Evolutionary conservation across 2,329 filamentous ascomycete species (phyloP).

Genomic region (Niveomyces coronatus): DNA sequence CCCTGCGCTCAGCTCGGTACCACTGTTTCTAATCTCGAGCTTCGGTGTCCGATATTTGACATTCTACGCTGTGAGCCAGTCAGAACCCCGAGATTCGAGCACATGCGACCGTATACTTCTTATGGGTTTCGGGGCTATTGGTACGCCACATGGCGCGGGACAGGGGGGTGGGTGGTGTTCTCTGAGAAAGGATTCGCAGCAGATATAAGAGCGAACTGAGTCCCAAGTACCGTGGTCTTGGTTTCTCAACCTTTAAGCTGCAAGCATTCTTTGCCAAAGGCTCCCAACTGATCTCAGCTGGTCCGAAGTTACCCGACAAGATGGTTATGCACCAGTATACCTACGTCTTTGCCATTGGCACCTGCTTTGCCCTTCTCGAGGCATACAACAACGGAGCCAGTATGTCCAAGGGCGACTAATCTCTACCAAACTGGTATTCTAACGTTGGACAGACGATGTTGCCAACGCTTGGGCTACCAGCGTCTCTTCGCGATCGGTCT

Average conservation of each 20-base stretch:
- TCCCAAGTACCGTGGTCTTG: neutral
- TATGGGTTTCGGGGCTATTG: conserved; percentile 7
- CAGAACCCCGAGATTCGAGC: conserved; percentile 3
- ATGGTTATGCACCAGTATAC: conserved; percentile 53
- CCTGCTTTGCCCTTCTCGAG: conserved; percentile 64
- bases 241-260: neutral
- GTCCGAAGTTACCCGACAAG: conserved; percentile 19
- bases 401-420: too few species aligned
- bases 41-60: conserved; percentile 6
- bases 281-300: neutral
- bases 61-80: neutral
- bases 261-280: too few species aligned
- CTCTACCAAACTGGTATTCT: neutral
- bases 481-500: conserved; percentile 68
- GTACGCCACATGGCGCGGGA: conserved; percentile 1
- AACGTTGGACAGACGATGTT: conserved; percentile 54
- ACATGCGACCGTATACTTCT: conserved; percentile 7
- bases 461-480: conserved; percentile 76
- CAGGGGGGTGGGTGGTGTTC: too few species aligned
- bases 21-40: too few species aligned
- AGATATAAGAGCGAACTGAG: conserved; percentile 1
- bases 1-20: too few species aligned
- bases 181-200: too few species aligned
- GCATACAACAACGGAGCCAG: conserved; percentile 72
- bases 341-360: conserved; percentile 68